phyloP scores from a whole-genome alignment of 352 stramenopile genomes.

The Pythium periplocum region DNA sequence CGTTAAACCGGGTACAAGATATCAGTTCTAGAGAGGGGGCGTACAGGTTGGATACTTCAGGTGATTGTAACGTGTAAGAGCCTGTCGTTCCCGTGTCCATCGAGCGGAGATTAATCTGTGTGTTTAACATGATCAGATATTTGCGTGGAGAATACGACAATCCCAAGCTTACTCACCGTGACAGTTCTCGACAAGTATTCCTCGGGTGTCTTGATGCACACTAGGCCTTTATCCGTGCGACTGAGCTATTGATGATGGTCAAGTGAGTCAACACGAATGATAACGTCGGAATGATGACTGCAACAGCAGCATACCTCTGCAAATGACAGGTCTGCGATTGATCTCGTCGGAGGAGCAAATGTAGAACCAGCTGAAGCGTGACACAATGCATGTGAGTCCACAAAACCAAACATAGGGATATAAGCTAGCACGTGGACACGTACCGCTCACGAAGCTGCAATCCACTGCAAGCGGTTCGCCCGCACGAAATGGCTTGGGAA shows the following conservation, averaged over 20 bases:
- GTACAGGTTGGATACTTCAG: slow-evolving; percentile 29
- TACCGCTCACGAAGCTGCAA: slow-evolving; percentile 80
- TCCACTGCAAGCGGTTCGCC: slow-evolving; percentile 80
- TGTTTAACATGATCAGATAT: background rate
- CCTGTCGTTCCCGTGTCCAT: slow-evolving; percentile 4
- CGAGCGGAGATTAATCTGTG: slow-evolving; percentile 8
- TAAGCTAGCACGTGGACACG: slow-evolving; percentile 1
- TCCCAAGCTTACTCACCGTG: no score
- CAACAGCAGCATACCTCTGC: slow-evolving; percentile 49
- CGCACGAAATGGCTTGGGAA: slow-evolving; percentile 81
- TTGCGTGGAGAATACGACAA: no score
- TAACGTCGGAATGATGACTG: slow-evolving; percentile 4
- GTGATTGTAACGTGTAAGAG: slow-evolving; percentile 18
- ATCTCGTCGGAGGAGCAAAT: slow-evolving; percentile 65
- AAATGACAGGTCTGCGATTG: slow-evolving; percentile 73
- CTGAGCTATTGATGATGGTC: slow-evolving; percentile 36
- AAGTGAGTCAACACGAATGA: background rate
- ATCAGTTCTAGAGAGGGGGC: background rate
- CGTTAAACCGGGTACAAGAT: background rate
- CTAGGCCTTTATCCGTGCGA: slow-evolving; percentile 73
- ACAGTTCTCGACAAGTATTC: slow-evolving; percentile 75
- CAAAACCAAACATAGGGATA: background rate
- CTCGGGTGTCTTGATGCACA: slow-evolving; percentile 71
- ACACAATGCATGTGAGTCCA: no score
- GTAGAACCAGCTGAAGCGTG: slow-evolving; percentile 51